Percentiles rank a stretch among this genome's conserved stretches.
These are phyloP conservation scores for Dalechampia spathulata DNA, from an alignment of 441 rosid species.

Conservation along the genomic window DNA sequence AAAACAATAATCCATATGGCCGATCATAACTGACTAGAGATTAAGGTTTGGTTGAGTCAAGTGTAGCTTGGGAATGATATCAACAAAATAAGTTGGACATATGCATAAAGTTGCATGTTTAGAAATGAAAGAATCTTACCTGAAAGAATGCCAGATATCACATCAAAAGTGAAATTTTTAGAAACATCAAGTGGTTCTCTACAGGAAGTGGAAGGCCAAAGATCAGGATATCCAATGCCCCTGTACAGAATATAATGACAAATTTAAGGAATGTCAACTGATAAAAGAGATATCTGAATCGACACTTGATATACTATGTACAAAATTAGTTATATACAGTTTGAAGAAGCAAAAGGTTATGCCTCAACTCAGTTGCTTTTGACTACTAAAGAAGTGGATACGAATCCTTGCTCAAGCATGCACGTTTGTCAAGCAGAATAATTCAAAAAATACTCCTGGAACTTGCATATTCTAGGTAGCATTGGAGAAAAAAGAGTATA, in stretches of 20 bases:
- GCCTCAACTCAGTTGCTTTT: background rate
- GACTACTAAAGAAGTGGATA: background rate
- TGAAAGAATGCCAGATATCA: conserved; percentile 76
- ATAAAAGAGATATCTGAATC: background rate
- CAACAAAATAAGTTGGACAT: background rate
- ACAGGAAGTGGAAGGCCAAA: conserved; percentile 89
- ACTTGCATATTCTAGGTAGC: background rate
- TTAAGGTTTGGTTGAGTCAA: no score
- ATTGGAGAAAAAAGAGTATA: background rate
- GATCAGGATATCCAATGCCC: conserved; percentile 88
- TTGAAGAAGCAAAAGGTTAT: background rate
- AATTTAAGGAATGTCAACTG: conserved; percentile 5
- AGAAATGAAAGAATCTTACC: conserved; percentile 31
- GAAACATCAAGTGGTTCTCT: conserved; percentile 96
- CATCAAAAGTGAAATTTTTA: conserved; percentile 73
- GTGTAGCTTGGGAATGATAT: no score
- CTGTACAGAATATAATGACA: conserved; percentile 38
- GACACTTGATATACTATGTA: background rate
- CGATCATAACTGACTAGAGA: no score
- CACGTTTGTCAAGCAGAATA: background rate
- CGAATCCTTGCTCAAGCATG: background rate
- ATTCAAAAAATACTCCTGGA: background rate
- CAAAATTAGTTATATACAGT: background rate
- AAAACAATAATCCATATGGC: no score
- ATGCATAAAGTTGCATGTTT: background rate